Percentiles rank a stretch among this genome's conserved stretches.
Conservation (phyloP, 2,329 filamentous ascomycete genomes). For the Scedosporium minutisporum region DNA sequence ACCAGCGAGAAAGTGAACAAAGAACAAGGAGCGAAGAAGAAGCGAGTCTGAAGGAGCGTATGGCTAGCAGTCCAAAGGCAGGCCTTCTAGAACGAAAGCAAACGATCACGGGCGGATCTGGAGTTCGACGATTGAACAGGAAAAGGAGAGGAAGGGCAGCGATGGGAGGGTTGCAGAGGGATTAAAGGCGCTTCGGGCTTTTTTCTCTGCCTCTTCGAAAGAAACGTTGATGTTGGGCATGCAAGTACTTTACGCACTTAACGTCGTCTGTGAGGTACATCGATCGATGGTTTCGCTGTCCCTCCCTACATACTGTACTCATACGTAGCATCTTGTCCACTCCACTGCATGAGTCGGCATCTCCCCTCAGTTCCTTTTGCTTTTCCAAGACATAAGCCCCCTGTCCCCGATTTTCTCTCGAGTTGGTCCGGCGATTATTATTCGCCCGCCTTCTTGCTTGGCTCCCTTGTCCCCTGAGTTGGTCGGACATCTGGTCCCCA, state of each 20-base stretch:
- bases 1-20: neutral
- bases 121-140: conserved; percentile 18
- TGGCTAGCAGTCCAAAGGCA: neutral
- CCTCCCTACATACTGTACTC: too few relatives aligned
- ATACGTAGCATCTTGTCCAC: neutral
- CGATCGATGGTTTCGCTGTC: too few relatives aligned
- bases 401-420: neutral
- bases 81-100: neutral
- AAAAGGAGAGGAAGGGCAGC: conserved; percentile 13
- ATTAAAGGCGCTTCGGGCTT: conserved; percentile 9
- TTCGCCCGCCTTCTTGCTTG: neutral
- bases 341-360: neutral
- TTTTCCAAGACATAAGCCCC: neutral
- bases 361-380: neutral
- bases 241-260: neutral
- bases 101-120: conserved; percentile 13
- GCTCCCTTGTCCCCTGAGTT: neutral
- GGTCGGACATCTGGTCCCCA: neutral
- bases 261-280: too few relatives aligned
- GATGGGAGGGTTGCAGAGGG: conserved; percentile 16
- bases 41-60: conserved; percentile 2
- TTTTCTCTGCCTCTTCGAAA: neutral
- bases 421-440: neutral
- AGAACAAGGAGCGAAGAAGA: neutral
- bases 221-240: neutral